Conservation (phyloP, 192 early-diverging fungal genomes). For the Spizellomyces punctatus region DNA sequence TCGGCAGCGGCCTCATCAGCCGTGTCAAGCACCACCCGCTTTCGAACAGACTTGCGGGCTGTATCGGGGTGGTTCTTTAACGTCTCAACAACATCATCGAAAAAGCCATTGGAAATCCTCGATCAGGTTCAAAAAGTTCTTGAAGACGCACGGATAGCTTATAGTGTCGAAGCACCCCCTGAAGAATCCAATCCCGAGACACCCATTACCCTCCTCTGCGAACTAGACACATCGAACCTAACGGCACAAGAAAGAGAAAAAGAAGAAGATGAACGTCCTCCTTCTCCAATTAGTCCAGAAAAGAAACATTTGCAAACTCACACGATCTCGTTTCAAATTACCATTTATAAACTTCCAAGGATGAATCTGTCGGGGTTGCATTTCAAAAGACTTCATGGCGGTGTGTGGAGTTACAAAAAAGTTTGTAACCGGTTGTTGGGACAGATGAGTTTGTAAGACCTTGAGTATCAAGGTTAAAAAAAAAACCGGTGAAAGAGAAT, state of each 20-base stretch:
- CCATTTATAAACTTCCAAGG: slow-evolving; percentile 44
- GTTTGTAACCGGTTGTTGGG: slow-evolving; percentile 49
- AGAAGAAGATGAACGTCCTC: neutral
- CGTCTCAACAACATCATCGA: slow-evolving; percentile 47
- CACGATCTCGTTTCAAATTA: slow-evolving; percentile 43
- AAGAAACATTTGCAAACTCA: slow-evolving; percentile 1
- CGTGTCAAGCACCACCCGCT: slow-evolving; percentile 6
- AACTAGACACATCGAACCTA: slow-evolving; percentile 30
- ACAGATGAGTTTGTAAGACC: slow-evolving; percentile 42
- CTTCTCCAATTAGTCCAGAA: neutral
- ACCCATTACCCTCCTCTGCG: slow-evolving; percentile 30
- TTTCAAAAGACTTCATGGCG: slow-evolving; percentile 51
- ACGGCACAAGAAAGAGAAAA: neutral
- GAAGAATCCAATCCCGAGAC: neutral
- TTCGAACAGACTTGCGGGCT: slow-evolving; percentile 42
- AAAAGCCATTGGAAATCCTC: slow-evolving; percentile 38
- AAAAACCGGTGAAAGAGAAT: neutral
- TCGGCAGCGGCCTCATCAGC: slow-evolving; percentile 4
- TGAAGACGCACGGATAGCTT: slow-evolving; percentile 3
- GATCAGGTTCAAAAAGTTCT: slow-evolving; percentile 35
- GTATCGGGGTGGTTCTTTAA: slow-evolving; percentile 54
- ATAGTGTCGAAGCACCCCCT: slow-evolving; percentile 2
- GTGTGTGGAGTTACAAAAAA: slow-evolving; percentile 61
- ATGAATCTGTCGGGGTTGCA: slow-evolving; percentile 43
- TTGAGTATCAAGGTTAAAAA: neutral